phyloP scores from a whole-genome alignment of 2,329 filamentous ascomycete species.

The Penicillium sp. region DNA sequence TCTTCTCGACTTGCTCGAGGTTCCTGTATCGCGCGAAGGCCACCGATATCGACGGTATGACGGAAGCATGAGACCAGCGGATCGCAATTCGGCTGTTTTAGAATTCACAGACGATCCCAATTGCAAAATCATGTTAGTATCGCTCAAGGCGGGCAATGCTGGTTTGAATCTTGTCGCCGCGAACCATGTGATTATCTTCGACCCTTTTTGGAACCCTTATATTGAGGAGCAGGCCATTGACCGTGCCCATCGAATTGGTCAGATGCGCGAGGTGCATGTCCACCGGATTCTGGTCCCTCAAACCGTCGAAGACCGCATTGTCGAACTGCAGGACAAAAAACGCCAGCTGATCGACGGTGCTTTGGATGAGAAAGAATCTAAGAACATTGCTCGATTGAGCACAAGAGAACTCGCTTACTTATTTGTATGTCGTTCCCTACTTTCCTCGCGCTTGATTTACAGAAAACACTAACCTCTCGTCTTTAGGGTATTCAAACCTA shows the following conservation, averaged over 20 bases:
- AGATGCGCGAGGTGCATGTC: constrained; percentile 73
- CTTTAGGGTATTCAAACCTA: constrained; percentile 7
- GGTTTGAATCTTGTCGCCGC: constrained; percentile 85
- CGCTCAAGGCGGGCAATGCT: constrained; percentile 79
- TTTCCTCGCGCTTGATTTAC: neutral
- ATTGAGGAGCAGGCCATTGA: constrained; percentile 93
- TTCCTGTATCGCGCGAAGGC: constrained; percentile 66
- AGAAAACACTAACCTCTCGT: neutral
- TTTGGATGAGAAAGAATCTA: constrained; percentile 74
- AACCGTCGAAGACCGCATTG: constrained; percentile 88
- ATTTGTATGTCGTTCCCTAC: constrained; percentile 55
- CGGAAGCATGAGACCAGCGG: constrained; percentile 70
- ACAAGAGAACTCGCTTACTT: constrained; percentile 71
- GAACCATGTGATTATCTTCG: constrained; percentile 84
- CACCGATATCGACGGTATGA: constrained; percentile 73
- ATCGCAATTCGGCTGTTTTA: constrained; percentile 69
- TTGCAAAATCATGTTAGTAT: constrained; percentile 75
- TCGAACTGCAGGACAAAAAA: constrained; percentile 79
- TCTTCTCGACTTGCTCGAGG: constrained; percentile 76
- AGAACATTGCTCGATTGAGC: constrained; percentile 69
- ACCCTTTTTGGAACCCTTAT: constrained; percentile 94
- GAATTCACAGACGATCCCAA: constrained; percentile 67
- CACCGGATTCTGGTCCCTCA: constrained; percentile 77
- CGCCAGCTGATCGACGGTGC: constrained; percentile 76
- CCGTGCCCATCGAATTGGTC: constrained; percentile 85